Base-by-base conservation (phyloP, 345 rosid species). In the Ricinus communis region DNA sequence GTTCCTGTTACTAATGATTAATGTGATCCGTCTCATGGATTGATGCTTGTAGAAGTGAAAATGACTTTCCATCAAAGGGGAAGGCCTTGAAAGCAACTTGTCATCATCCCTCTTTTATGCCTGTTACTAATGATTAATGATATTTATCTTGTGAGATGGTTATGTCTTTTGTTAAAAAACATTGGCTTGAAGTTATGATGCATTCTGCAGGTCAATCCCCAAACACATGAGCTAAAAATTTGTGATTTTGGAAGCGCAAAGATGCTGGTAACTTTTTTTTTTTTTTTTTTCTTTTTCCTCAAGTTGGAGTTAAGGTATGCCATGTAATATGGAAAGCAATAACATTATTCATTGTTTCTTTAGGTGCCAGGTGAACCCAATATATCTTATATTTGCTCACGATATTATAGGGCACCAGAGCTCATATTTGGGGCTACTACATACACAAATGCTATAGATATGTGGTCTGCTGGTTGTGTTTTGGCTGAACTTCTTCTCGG, bases 201-300 rank as follows among this genome's bases (percentile, higher is more conserved):
- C 46, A 22, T 80, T 73, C 71, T 58, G 78, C 83, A 92, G 99
- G 99, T 93, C 70, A 93, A 93, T 81, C 90, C 98, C 71, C 90
- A 84, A 50, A 87, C 89, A 18, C 96, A 91, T 75, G 93, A 91
- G 80, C 73, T 95, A 77, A 95, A 93, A 81, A 91, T 95, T 30
- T 95, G 99, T 36, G 99, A 95, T 81, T 95, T 93, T 69, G 99
- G 99, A 33, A 95, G 98, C 72, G 99, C 99, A 71, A 95, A 95
- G 91, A 95, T 83, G 87, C 82, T 95, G 98, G 99, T 95, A 90
- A 66, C 86, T 78, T 78, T 49, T 33, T 15, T 62, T 50, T 64
- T 9, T 41, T 25, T 52, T 43, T 65, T 5, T 40, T 28, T 57
- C 13, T 19, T 33, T 49, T 57, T 41, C 30, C 18, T 33, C 22